Conservation (phyloP, 225 moss, liverwort and hornwort genomes). For the Pseudisothecium myosuroides region DNA sequence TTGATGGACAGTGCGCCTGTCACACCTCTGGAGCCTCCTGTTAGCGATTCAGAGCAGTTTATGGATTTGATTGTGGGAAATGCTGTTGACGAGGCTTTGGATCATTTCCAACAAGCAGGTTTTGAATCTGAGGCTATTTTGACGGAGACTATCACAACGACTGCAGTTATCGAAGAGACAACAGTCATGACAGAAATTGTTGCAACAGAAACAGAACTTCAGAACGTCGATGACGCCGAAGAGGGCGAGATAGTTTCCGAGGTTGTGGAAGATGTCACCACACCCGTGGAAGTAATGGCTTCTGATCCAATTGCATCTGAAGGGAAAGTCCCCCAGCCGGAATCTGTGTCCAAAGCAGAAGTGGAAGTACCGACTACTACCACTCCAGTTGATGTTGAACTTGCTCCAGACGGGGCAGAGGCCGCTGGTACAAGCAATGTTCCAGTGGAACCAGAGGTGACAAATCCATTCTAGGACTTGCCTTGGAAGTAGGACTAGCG, state of each 20-base stretch:
- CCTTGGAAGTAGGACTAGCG: background rate
- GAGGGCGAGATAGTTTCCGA: slow-evolving; percentile 76
- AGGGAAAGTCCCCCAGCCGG: slow-evolving; percentile 2
- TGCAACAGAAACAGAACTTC: slow-evolving; percentile 10
- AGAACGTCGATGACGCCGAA: slow-evolving; percentile 43
- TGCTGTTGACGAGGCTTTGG: slow-evolving; percentile 30
- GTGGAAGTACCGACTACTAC: background rate
- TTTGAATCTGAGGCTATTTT: slow-evolving; percentile 8
- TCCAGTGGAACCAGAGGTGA: slow-evolving; percentile 33
- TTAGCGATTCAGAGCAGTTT: slow-evolving; percentile 15
- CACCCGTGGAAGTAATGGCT: slow-evolving; percentile 7
- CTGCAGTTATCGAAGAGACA: slow-evolving; percentile 5
- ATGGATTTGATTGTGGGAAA: slow-evolving; percentile 21
- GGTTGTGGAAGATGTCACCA: slow-evolving; percentile 24
- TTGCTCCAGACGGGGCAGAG: slow-evolving; percentile 6
- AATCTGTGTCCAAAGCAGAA: slow-evolving; percentile 5
- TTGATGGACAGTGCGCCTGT: slow-evolving; percentile 18
- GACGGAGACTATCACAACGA: slow-evolving; percentile 11
- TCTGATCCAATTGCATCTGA: slow-evolving; percentile 4
- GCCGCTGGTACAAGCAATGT: slow-evolving; percentile 9
- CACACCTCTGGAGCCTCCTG: slow-evolving; percentile 8
- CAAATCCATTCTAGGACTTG: background rate
- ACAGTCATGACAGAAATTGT: slow-evolving; percentile 9
- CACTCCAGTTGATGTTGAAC: slow-evolving; percentile 1
- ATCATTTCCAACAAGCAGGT: slow-evolving; percentile 8